Evolutionary conservation across 306 rosid genomes (phyloP).

Genomic region (Phaseolus lunatus): DNA sequence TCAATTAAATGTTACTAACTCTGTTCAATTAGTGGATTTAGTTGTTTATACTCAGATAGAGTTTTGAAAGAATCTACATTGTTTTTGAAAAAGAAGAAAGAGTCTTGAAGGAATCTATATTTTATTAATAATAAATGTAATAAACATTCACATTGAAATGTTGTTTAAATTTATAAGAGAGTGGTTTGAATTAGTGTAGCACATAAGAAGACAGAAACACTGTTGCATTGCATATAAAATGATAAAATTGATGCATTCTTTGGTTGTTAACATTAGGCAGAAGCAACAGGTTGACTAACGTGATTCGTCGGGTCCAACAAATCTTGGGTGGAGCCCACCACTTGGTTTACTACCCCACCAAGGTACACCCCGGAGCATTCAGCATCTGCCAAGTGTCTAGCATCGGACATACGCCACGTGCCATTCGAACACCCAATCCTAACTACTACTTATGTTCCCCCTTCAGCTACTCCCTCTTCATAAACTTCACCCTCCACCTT

Average conservation of each 20-base stretch:
- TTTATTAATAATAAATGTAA: too few species aligned
- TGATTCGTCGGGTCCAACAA: constrained; percentile 40
- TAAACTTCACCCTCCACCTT: not conserved
- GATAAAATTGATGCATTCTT: not conserved
- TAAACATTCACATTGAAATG: too few species aligned
- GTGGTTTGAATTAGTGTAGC: too few species aligned
- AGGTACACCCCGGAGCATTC: not conserved
- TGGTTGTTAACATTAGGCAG: not conserved
- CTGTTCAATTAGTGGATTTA: too few species aligned
- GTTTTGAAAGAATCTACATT: too few species aligned
- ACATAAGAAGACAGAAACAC: too few species aligned
- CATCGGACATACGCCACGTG: constrained; percentile 4
- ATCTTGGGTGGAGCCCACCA: constrained; percentile 53
- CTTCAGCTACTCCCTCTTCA: not conserved
- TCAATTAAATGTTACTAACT: too few species aligned
- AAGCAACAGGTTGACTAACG: constrained; percentile 27
- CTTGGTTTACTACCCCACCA: constrained; percentile 44
- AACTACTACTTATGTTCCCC: constrained; percentile 49
- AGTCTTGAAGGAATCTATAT: too few species aligned
- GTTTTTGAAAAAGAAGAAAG: too few species aligned
- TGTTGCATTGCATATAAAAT: too few species aligned
- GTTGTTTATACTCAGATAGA: too few species aligned
- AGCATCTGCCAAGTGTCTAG: constrained; percentile 10
- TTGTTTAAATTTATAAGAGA: too few species aligned
- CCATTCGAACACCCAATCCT: not conserved